phyloP scores from a whole-genome alignment of 2,329 filamentous ascomycete genomes.

The Pleoardoris graminearum region DNA sequence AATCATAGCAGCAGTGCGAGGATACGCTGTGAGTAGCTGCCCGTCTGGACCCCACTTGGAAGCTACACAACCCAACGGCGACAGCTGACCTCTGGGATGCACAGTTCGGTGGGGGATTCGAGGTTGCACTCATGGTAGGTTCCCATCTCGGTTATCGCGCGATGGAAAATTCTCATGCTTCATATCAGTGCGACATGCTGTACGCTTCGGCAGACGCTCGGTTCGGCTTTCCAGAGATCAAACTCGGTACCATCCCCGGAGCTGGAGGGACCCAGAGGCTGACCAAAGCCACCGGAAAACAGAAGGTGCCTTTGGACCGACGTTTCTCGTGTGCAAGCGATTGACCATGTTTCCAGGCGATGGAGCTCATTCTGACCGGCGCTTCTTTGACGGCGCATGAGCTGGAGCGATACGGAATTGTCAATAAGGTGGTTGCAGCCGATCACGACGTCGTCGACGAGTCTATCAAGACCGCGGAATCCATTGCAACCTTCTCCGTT shows the following conservation, averaged over 20 bases:
- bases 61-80: background rate
- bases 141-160: background rate
- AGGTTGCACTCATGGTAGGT: constrained; percentile 83
- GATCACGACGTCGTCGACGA: constrained; percentile 45
- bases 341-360: constrained; percentile 39
- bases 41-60: background rate
- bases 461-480: constrained; percentile 45
- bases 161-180: background rate
- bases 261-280: constrained; percentile 87
- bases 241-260: constrained; percentile 87
- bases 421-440: constrained; percentile 43
- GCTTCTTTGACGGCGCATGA: constrained; percentile 42
- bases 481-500: constrained; percentile 47
- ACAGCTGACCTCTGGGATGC: constrained; percentile 7
- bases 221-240: constrained; percentile 96
- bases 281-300: constrained; percentile 62
- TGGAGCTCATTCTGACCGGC: constrained; percentile 52
- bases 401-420: constrained; percentile 48
- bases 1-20: constrained; percentile 87
- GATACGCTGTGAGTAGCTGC: constrained; percentile 63
- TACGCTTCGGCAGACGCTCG: constrained; percentile 84
- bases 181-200: constrained; percentile 66
- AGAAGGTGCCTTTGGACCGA: constrained; percentile 30
- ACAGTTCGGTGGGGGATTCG: constrained; percentile 81
- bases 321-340: background rate